Evolutionary conservation across 495 filamentous ascomycete genomes (phyloP), one percentile per base, ranked within the genome.

Genomic region (Tetracladium setigerum): DNA sequence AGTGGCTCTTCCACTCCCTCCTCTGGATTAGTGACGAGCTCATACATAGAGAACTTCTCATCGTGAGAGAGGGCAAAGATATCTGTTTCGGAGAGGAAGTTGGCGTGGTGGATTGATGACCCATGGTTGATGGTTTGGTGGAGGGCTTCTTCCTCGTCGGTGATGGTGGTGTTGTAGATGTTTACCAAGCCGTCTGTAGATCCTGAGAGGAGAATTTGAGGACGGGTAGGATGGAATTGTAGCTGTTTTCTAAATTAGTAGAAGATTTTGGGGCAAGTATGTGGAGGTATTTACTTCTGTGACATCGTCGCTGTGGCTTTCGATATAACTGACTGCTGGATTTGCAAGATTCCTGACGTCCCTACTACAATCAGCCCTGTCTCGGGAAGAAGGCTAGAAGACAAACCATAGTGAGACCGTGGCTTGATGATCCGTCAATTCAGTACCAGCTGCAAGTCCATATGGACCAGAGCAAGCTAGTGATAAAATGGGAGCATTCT

Each of bases 181-280:
- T 89, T 95, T 45, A 96, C 74, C 0, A 96, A 77, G 12, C 86
- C 86, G 68, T 98, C 92, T n/a, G 89, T 95, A 43, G 86, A 89
- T 49, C 88, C 89, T 27, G 87, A 89, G 15, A 95, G 72, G 12
- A 96, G 73, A 27, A 84, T 69, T 42, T 75, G 67, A 30, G 77
- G 72, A 30, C 66, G 64, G 32, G 63, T 72, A 34, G 83, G 82
- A 65, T 90, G 83, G 57, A 84, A 88, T 64, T 81, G 75, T 10
- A 94, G 72, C 75, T 85, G 37, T 17, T 27, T 27, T 7, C 18
- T 39, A 13, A 14, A 16, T 46, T 9, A 63, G 48, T 53, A 33
- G 17, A 16, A 18, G 2, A 6, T 22, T 24, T 16, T 24, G 18
- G 19, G 30, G 34, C 12, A 18, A 57, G n/a, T n/a, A n/a, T n/a